Evolutionary conservation across 495 filamentous ascomycete species (phyloP).

Genomic region (Penicilliopsis zonata): DNA sequence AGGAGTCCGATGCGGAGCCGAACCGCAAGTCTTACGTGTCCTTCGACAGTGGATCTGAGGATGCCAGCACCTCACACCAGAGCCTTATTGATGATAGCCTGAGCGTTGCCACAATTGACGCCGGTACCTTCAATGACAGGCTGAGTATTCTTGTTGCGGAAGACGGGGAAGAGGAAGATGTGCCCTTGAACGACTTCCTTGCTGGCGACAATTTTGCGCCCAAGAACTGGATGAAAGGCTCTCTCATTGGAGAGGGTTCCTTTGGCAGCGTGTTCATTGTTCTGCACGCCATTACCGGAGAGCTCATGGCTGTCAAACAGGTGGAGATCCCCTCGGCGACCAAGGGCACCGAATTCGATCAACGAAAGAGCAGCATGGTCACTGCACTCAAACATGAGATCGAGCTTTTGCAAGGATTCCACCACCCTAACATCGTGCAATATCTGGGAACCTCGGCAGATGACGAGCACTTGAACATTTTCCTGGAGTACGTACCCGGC

Average conservation of each 20-base stretch:
- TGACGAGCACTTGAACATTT: slow-evolving; percentile 93
- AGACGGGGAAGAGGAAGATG: slow-evolving; percentile 80
- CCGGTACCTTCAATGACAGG: slow-evolving; percentile 56
- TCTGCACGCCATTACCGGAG: slow-evolving; percentile 92
- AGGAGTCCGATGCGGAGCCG: slow-evolving; percentile 81
- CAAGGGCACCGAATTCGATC: slow-evolving; percentile 67
- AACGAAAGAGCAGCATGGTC: slow-evolving; percentile 94
- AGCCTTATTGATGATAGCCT: slow-evolving; percentile 80
- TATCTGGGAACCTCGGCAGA: slow-evolving; percentile 92
- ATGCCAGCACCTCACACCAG: slow-evolving; percentile 50
- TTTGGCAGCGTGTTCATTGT: slow-evolving; percentile 96
- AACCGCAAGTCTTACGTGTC: slow-evolving; percentile 95
- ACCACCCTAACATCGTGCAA: slow-evolving; percentile 95
- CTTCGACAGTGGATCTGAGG: slow-evolving; percentile 78
- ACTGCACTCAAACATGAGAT: slow-evolving; percentile 95
- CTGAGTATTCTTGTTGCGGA: slow-evolving; percentile 49
- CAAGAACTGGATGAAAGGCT: slow-evolving; percentile 98
- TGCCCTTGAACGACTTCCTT: slow-evolving; percentile 68
- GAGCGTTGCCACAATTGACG: slow-evolving; percentile 52
- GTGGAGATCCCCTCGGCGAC: slow-evolving; percentile 81
- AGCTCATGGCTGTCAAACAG: slow-evolving; percentile 97
- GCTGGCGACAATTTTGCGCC: slow-evolving; percentile 89
- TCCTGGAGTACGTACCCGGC: slow-evolving; percentile 97
- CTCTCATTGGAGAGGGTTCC: slow-evolving; percentile 89
- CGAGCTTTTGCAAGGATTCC: slow-evolving; percentile 81